Evolutionary conservation across 1,139 yeast genomes (phyloP).

Genomic region (Suhomyces coccinellae): DNA sequence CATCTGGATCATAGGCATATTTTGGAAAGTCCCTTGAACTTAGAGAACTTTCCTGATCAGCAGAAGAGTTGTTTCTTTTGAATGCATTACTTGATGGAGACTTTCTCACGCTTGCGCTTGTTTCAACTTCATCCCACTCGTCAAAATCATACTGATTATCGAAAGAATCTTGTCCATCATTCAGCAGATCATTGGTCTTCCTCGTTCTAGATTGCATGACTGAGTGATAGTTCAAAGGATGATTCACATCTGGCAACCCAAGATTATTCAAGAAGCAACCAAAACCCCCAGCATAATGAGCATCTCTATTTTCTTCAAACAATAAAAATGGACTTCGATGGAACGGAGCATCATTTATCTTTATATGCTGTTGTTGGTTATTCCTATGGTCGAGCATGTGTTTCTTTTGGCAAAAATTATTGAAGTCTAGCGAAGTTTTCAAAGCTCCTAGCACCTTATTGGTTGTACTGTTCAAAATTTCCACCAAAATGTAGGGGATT

Average conservation of each 20-base stretch:
- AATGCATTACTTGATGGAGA: neutral
- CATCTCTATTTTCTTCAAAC: constrained; percentile 45
- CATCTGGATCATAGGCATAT: constrained; percentile 38
- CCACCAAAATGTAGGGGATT: constrained; percentile 46
- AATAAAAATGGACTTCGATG: constrained; percentile 76
- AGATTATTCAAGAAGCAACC: constrained; percentile 62
- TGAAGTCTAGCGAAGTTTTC: constrained; percentile 56
- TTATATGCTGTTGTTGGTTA: constrained; percentile 65
- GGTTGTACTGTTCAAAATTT: constrained; percentile 24
- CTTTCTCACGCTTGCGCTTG: neutral
- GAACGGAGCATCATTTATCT: constrained; percentile 76
- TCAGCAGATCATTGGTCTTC: neutral
- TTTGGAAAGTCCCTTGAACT: neutral
- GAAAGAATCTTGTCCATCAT: neutral
- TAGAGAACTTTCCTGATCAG: neutral
- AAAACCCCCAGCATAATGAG: constrained; percentile 44
- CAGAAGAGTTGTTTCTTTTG: neutral
- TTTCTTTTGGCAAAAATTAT: constrained; percentile 60
- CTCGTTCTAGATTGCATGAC: neutral
- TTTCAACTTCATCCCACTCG: constrained; percentile 1
- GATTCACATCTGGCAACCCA: constrained; percentile 63
- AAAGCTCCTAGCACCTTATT: constrained; percentile 32
- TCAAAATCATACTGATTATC: constrained; percentile 10
- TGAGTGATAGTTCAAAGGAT: constrained; percentile 47
- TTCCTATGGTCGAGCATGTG: constrained; percentile 47